Percentiles rank a stretch among this genome's conserved stretches.
Evolutionary conservation across 176 grass and related monocot species (phyloP).

Genomic region (Thinopyrum elongatum): DNA sequence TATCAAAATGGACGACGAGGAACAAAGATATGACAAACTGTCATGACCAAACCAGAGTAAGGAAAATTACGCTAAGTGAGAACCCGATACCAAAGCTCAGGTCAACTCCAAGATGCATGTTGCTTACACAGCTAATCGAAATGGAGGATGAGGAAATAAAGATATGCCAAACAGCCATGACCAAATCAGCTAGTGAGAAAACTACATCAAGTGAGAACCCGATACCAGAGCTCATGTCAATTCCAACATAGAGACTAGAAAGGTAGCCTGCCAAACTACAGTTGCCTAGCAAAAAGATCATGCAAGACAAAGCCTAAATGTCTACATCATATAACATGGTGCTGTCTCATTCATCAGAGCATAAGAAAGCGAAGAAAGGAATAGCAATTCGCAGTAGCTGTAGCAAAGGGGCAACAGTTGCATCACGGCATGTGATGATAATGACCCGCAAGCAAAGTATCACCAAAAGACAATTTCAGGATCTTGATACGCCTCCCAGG

Average conservation of each 20-base stretch:
- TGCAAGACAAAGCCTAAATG: neutral
- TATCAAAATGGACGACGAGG: neutral
- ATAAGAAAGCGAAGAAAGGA: slow-evolving; percentile 33
- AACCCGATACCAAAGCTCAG: slow-evolving; percentile 2
- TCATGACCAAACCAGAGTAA: slow-evolving; percentile 28
- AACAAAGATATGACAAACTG: slow-evolving; percentile 4
- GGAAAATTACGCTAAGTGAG: slow-evolving; percentile 5
- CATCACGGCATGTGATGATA: slow-evolving; percentile 30
- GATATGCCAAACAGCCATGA: too few species aligned
- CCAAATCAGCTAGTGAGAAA: too few species aligned
- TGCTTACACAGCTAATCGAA: neutral
- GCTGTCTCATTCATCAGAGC: slow-evolving; percentile 28
- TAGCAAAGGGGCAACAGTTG: slow-evolving; percentile 30
- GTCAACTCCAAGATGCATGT: slow-evolving; percentile 25
- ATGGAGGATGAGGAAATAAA: neutral
- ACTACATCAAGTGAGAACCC: too few species aligned
- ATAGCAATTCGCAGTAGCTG: slow-evolving; percentile 21
- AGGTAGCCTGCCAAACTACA: slow-evolving; percentile 8
- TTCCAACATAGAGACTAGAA: slow-evolving; percentile 2
- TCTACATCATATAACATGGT: slow-evolving; percentile 35
- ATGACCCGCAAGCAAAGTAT: slow-evolving; percentile 30
- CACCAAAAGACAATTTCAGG: neutral
- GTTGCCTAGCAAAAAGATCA: slow-evolving; percentile 18
- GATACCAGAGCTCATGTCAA: slow-evolving; percentile 9
- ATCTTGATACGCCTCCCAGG: too few species aligned